Evolutionary conservation across 805 yeast genomes (phyloP).

Genomic region (Pichia occidentalis): DNA sequence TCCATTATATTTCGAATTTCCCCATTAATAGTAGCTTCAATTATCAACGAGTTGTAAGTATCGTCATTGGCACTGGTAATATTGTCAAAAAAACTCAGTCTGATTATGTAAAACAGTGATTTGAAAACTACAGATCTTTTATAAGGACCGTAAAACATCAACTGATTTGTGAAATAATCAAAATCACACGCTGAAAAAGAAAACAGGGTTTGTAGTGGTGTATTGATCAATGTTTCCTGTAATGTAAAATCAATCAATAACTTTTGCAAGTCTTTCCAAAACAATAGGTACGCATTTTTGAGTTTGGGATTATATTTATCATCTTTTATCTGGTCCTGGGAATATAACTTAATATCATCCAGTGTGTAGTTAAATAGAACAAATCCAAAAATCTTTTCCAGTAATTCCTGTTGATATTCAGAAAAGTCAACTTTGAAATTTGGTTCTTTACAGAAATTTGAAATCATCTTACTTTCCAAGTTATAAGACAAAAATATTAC

Average conservation of each 20-base stretch:
- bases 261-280: constrained; percentile 3
- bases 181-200: constrained; percentile 1
- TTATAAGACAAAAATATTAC: constrained; percentile 4
- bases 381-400: neutral
- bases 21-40: constrained; percentile 6
- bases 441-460: neutral
- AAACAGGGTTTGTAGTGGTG: constrained; percentile 7
- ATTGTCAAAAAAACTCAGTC: constrained; percentile 4
- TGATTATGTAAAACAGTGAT: constrained; percentile 6
- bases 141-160: constrained; percentile 4
- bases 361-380: neutral
- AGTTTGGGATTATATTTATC: neutral
- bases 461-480: neutral
- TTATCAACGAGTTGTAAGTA: neutral
- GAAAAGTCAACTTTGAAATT: constrained; percentile 2
- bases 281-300: neutral
- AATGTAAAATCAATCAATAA: constrained; percentile 2
- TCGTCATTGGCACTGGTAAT: constrained; percentile 3
- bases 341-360: no score
- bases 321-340: neutral
- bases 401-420: neutral
- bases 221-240: neutral
- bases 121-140: constrained; percentile 4
- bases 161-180: neutral
- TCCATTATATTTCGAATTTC: constrained; percentile 5